phyloP scores from a whole-genome alignment of 768 basidiomycete species.

The Termitomyces sp. region DNA sequence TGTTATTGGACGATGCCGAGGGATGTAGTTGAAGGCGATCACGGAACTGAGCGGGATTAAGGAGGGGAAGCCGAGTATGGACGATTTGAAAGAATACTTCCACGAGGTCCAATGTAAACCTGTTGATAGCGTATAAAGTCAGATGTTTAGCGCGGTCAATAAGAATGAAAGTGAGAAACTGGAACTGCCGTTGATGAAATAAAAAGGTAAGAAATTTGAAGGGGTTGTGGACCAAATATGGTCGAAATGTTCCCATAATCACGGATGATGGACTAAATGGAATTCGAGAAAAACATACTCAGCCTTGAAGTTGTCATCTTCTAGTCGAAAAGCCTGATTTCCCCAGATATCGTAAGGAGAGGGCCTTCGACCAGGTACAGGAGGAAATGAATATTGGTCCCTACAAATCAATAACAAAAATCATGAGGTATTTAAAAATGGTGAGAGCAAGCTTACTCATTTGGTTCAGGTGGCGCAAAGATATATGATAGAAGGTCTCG shows the following conservation, averaged over 20 bases:
- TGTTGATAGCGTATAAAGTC: conserved; percentile 28
- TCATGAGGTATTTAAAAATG: conserved; percentile 12
- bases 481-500: conserved; percentile 67
- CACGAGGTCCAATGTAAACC: conserved; percentile 89
- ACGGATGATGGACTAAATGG: conserved; percentile 20
- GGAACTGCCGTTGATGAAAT: conserved; percentile 19
- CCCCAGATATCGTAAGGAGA: conserved; percentile 71
- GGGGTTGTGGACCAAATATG: conserved; percentile 12
- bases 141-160: conserved; percentile 12
- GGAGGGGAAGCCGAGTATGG: conserved; percentile 82
- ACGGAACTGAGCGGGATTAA: conserved; percentile 82
- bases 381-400: conserved; percentile 31
- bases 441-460: conserved; percentile 30
- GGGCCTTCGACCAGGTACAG: conserved; percentile 26
- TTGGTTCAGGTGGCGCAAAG: conserved; percentile 68
- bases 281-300: conserved; percentile 63
- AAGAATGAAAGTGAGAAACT: conserved; percentile 9
- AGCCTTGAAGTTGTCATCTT: conserved; percentile 68
- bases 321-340: conserved; percentile 65
- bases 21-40: conserved; percentile 53
- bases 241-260: conserved; percentile 22
- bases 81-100: conserved; percentile 95
- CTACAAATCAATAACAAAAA: conserved; percentile 21
- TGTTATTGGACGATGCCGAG: conserved; percentile 26
- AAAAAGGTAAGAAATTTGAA: conserved; percentile 15